Evolutionary conservation across 2,329 filamentous ascomycete genomes (phyloP), one percentile per base, ranked within the genome.

Genomic region (Xylariaceae sp.): DNA sequence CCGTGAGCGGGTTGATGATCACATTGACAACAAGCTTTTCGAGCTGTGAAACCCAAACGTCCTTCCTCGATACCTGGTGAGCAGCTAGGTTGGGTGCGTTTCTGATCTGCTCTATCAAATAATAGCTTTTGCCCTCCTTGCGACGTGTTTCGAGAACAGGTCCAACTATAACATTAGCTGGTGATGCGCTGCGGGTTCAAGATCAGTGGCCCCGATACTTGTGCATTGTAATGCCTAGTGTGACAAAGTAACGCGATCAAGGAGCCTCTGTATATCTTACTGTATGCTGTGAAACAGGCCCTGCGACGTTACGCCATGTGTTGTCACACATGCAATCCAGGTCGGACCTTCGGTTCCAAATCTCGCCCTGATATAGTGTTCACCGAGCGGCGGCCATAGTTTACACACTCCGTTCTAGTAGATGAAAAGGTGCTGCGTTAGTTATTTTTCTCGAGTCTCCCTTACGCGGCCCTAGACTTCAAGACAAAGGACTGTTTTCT

Each of bases 331-430:
- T 39, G 86, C 71, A 56, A 95, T 77, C 69, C 92, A 96, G 55
- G 80, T 82, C 3, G 92, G 92, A 7, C 67, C 51, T 11, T 59
- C 63, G 14, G 50, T 45, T 2, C 45, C 42, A 49, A 74, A 81
- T 16, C 78, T 70, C 48, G 70, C 63, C 2, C 61, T 56, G 34
- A 68, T 66, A 62, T 81, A 82, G 1, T 64, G 53, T 4, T 61
- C 58, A 2, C 79, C 78, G 45, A 75, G 66, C 7, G 80, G 80
- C 19, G 79, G 79, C 80, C 80, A 83, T 14, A 82, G 67, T 58
- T 75, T 77, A 31, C 89, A 91, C 83, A 97, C 88, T 43, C 93
- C 93, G 62, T 96, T 96, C 62, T n/a, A n/a, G n/a, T n/a, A n/a
- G n/a, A n/a, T n/a, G n/a, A n/a, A n/a, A n/a, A n/a, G n/a, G n/a